Percentiles rank a stretch among this genome's conserved stretches.
Conservation (phyloP, 768 basidiomycete genomes). For the Lepiota venenata region DNA sequence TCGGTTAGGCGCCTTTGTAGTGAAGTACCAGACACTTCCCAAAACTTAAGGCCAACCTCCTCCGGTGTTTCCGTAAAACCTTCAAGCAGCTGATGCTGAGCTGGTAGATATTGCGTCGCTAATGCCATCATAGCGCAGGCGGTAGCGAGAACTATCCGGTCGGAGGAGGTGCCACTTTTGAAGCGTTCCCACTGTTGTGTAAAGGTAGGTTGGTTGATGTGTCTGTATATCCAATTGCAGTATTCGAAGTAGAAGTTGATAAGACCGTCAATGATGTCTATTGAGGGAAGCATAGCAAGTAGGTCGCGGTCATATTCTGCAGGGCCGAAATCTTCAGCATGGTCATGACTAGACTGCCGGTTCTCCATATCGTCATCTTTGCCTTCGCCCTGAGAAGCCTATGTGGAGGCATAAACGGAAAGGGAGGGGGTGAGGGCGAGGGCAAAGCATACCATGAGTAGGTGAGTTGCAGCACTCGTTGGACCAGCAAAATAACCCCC, state of each 20-base stretch:
- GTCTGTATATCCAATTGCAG: conserved; percentile 86
- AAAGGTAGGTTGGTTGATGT: conserved; percentile 66
- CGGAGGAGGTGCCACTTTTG: conserved; percentile 61
- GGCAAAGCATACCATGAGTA: conserved; percentile 51
- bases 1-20: conserved; percentile 62
- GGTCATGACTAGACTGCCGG: conserved; percentile 53
- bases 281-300: conserved; percentile 57
- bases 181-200: conserved; percentile 67
- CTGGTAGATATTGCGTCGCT: conserved; percentile 68
- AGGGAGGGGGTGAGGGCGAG: conserved; percentile 14
- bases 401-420: conserved; percentile 5
- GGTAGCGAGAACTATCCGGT: conserved; percentile 68
- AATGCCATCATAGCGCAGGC: conserved; percentile 75
- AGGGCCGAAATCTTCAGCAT: conserved; percentile 40
- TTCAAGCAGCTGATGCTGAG: conserved; percentile 58
- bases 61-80: conserved; percentile 47
- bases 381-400: conserved; percentile 32
- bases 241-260: conserved; percentile 79
- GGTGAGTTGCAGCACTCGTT: conserved; percentile 69
- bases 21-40: conserved; percentile 63
- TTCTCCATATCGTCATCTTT: conserved; percentile 51
- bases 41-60: conserved; percentile 63
- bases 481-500: conserved; percentile 79
- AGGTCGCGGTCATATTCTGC: conserved; percentile 73
- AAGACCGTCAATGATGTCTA: conserved; percentile 69